These are phyloP conservation scores for Arabidopsis suecica DNA, from an alignment of 345 rosid species.

Conservation along the genomic window DNA sequence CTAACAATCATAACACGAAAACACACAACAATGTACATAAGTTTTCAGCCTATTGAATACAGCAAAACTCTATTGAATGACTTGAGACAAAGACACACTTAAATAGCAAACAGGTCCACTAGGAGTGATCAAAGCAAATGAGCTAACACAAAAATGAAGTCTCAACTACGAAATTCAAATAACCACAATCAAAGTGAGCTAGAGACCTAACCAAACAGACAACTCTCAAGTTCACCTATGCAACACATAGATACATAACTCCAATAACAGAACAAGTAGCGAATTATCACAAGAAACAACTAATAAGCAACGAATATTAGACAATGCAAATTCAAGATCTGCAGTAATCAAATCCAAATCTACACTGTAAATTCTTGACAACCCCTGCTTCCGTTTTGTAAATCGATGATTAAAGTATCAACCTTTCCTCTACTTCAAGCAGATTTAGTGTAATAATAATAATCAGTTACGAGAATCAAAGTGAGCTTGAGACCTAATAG, in stretches of 20 bases:
- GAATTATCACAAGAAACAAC: not conserved
- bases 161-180: not conserved
- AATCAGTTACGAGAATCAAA: not conserved
- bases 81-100: not conserved
- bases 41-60: not conserved
- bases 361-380: too few relatives aligned
- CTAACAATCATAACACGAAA: conserved; percentile 43
- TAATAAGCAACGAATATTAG: not conserved
- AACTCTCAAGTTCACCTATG: not conserved
- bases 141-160: not conserved
- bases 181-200: not conserved
- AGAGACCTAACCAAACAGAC: not conserved
- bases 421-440: not conserved
- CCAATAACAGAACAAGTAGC: not conserved
- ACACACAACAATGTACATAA: not conserved
- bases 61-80: not conserved
- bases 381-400: too few relatives aligned
- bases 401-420: not conserved
- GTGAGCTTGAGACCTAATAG: not conserved
- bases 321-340: not conserved
- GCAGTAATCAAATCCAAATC: not conserved
- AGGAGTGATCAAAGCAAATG: not conserved
- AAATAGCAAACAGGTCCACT: conserved; percentile 17
- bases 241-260: conserved; percentile 10
- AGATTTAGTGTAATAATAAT: too few relatives aligned